These are phyloP conservation scores for Capillidium heterosporum DNA, from an alignment of 371 early-diverging fungal genomes.

Conservation along the genomic window DNA sequence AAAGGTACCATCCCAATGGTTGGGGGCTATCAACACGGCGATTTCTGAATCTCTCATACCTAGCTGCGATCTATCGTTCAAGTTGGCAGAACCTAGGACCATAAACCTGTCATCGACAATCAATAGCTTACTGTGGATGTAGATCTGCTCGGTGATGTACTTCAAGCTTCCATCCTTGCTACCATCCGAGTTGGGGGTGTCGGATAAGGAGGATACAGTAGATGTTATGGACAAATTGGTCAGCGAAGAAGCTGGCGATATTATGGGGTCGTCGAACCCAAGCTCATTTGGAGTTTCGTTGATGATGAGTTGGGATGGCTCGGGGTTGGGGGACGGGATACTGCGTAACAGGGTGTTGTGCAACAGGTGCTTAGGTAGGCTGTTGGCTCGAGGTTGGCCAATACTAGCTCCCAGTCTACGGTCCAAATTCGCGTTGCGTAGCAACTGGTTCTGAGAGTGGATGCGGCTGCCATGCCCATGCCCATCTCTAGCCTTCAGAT, in stretches of 20 bases:
- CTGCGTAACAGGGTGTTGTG: not conserved
- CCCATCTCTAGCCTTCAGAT: constrained; percentile 6
- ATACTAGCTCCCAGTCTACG: not conserved
- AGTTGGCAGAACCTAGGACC: constrained; percentile 56
- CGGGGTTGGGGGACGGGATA: not conserved
- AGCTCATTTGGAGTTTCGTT: not conserved
- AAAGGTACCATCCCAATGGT: not conserved
- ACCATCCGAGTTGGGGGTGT: constrained; percentile 2
- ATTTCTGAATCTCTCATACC: constrained; percentile 87
- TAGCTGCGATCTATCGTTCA: constrained; percentile 75
- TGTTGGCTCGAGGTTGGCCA: not conserved
- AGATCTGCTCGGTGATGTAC: constrained; percentile 56
- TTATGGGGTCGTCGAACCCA: not conserved
- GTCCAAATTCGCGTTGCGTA: not conserved
- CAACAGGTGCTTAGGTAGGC: not conserved
- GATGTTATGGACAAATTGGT: not conserved
- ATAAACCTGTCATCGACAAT: constrained; percentile 62
- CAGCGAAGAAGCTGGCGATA: not conserved
- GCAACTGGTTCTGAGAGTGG: not conserved
- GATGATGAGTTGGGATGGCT: not conserved
- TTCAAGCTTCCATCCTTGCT: constrained; percentile 14
- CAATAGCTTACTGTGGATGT: constrained; percentile 73
- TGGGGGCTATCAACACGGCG: constrained; percentile 37
- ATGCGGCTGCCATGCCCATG: not conserved
- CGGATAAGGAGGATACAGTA: not conserved